Conservation (phyloP, 228 moss, liverwort and hornwort genomes). For the Sphagnum fallax region DNA sequence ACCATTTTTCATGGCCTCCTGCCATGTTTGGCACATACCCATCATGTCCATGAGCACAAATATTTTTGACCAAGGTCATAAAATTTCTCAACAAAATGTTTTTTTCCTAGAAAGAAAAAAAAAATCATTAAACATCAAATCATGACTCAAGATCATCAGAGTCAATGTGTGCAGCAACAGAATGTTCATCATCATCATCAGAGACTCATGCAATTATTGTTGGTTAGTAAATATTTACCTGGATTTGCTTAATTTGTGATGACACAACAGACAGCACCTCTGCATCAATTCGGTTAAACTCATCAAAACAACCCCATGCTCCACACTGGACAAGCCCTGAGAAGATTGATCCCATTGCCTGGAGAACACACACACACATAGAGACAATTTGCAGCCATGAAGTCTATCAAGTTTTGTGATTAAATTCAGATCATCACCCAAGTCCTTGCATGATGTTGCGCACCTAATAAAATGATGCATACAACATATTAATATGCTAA, state of each 20-base stretch:
- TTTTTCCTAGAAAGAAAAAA: no score
- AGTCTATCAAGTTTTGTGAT: no score
- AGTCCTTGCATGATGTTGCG: no score
- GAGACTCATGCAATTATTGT: neutral
- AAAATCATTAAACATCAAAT: no score
- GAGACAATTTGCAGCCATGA: no score
- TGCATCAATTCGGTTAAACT: conserved; percentile 81
- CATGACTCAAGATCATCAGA: neutral
- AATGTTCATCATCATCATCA: neutral
- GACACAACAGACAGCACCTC: conserved; percentile 89
- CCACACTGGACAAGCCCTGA: conserved; percentile 86
- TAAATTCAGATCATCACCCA: no score
- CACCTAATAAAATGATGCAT: no score
- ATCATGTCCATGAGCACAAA: no score
- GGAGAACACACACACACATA: neutral
- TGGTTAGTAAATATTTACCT: conserved; percentile 9
- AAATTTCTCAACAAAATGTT: no score
- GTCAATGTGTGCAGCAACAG: neutral
- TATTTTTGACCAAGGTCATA: no score
- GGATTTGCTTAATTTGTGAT: conserved; percentile 70
- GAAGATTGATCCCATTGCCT: conserved; percentile 82
- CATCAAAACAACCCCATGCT: conserved; percentile 93
- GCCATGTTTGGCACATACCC: neutral
- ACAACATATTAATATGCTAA: no score
- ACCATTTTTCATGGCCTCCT: conserved; percentile 84